Evolutionary conservation across 2,329 filamentous ascomycete species (phyloP), one percentile per base, ranked within the genome.

Genomic region (Nannizziopsis barbatae): DNA sequence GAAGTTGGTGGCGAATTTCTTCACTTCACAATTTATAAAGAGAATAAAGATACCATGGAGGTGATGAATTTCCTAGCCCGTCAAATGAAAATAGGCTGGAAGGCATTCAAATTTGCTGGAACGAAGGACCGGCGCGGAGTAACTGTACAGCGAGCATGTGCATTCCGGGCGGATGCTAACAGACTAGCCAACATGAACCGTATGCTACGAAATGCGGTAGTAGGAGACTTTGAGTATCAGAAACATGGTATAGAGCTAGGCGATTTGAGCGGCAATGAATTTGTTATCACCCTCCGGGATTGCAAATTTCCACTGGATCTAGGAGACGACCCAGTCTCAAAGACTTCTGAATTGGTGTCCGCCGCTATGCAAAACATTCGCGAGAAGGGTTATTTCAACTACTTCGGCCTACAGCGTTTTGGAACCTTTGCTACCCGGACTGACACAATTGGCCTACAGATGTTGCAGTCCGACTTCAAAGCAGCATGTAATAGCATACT

Each of bases 41-140:
- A 95, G 69, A 95, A 95, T 69, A 89, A 90, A 62, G 89, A 95
- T 62, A 95, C 89, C 1, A 93, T 95, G 85, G 89, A 95, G 58
- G 83, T 86, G 0, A 74, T 93, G 46, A 82, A 79, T 46, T 86
- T 84, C 59, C 75, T 95, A 36, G 79, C 82, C 1, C 83, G 83
- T 38, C 76, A 83, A 54, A 68, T 94, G 53, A 84, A 83, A 60
- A 72, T 85, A 54, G 75, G 75, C 36, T 62, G 75, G 2, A 88
- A 85, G 62, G 74, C 77, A 20, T 84, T 89, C 57, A 75, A 79
- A 50, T 90, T 95, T 58, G 87, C 89, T 2, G 89, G 89, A 7
- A 95, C 88, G 50, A 95, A 95, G 66, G 89, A 95, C 62, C 79
- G 87, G 41, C 81, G 89, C 54, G 89, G 85, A 18, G 86, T 86